Conservation (phyloP, 2,329 filamentous ascomycete genomes). For the Monilinia aucupariae region DNA sequence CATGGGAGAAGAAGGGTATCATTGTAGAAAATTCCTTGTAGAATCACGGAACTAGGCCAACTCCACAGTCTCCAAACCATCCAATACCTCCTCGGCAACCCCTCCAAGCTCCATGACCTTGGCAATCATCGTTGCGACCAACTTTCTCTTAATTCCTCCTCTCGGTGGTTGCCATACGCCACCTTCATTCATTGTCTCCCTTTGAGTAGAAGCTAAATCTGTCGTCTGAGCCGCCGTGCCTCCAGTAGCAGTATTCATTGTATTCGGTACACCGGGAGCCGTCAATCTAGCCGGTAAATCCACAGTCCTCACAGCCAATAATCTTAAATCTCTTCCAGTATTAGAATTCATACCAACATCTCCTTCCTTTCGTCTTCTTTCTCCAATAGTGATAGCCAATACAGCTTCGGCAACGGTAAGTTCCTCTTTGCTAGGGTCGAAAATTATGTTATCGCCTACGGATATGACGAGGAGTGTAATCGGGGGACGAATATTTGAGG, state of each 20-base stretch:
- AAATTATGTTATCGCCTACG: conserved; percentile 82
- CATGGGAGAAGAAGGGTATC: conserved; percentile 15
- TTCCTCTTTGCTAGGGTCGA: conserved; percentile 88
- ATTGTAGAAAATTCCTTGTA: conserved; percentile 17
- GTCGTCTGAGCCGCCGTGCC: conserved; percentile 37
- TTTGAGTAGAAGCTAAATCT: conserved; percentile 39
- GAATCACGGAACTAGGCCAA: conserved; percentile 43
- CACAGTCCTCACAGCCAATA: conserved; percentile 66
- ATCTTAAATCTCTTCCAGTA: conserved; percentile 43
- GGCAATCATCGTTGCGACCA: conserved; percentile 70
- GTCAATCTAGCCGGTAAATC: conserved; percentile 71
- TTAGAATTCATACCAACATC: conserved; percentile 41
- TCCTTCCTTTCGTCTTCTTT: conserved; percentile 33
- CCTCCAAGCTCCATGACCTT: conserved; percentile 71
- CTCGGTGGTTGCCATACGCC: conserved; percentile 83
- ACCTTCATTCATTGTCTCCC: conserved; percentile 53
- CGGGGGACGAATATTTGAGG: conserved; percentile 56
- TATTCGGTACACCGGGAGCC: conserved; percentile 62
- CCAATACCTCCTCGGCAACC: conserved; percentile 79
- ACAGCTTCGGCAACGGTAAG: conserved; percentile 88
- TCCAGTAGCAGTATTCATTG: conserved; percentile 51
- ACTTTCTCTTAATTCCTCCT: conserved; percentile 71
- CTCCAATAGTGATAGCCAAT: conserved; percentile 74
- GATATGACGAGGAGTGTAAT: conserved; percentile 87
- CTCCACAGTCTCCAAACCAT: conserved; percentile 72